Evolutionary conservation across 441 rosid species (phyloP).

Genomic region (Brassica hybrid): DNA sequence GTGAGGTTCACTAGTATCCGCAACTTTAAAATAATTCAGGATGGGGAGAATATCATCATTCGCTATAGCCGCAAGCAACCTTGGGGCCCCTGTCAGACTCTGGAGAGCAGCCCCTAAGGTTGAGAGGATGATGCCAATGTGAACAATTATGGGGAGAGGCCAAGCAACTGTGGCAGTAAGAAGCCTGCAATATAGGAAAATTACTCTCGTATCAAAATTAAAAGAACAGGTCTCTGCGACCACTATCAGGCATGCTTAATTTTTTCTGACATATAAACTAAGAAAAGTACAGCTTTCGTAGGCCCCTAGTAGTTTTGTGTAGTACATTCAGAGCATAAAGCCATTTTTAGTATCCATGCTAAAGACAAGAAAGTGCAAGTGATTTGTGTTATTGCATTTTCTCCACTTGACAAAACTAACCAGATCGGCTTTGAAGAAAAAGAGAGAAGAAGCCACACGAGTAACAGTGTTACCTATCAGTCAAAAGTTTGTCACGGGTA

Average conservation of each 20-base stretch:
- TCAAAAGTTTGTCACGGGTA: conserved; percentile 86
- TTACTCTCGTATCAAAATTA: neutral
- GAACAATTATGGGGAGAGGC: conserved; percentile 89
- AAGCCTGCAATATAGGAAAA: conserved; percentile 61
- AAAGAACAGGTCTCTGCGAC: conserved; percentile 18
- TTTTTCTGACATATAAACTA: conserved; percentile 19
- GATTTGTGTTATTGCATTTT: conserved; percentile 17
- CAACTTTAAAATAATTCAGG: conserved; percentile 92
- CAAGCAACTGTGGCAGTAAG: conserved; percentile 98
- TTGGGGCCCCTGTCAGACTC: conserved; percentile 97
- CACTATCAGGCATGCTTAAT: conserved; percentile 17
- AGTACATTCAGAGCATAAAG: conserved; percentile 17
- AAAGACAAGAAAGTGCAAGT: conserved; percentile 16
- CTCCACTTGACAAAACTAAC: conserved; percentile 20
- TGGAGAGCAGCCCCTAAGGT: conserved; percentile 99
- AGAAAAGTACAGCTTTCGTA: conserved; percentile 16
- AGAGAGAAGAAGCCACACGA: neutral
- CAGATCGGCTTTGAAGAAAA: conserved; percentile 1
- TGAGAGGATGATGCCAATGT: conserved; percentile 93
- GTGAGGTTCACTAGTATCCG: conserved; percentile 88
- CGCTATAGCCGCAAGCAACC: conserved; percentile 97
- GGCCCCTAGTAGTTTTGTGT: conserved; percentile 11
- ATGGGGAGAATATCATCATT: conserved; percentile 98
- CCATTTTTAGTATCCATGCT: conserved; percentile 14
- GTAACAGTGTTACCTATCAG: conserved; percentile 73